Percentiles rank a stretch among this genome's conserved stretches.
Conservation (phyloP, 257 asterid genomes). For the Fraxinus cuspidata region DNA sequence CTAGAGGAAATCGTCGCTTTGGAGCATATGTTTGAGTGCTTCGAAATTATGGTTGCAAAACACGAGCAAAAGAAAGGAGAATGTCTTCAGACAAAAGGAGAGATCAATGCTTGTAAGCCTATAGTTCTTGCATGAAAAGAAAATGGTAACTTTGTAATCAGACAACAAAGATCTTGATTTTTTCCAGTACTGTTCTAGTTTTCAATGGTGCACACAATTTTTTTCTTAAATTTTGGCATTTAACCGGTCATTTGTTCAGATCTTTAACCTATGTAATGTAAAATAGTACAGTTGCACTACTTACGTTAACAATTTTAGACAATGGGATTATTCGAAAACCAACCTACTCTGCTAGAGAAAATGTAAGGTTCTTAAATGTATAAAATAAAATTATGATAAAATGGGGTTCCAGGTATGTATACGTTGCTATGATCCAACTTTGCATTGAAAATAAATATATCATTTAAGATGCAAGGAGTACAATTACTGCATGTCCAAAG, state of each 20-base stretch:
- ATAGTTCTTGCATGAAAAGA: conserved; percentile 47
- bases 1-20: conserved; percentile 46
- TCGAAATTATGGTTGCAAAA: conserved; percentile 36
- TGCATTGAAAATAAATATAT: no score
- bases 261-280: not conserved
- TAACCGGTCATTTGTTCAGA: not conserved
- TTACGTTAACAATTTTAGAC: no score
- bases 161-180: not conserved
- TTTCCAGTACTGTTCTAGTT: not conserved
- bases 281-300: no score
- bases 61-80: conserved; percentile 43
- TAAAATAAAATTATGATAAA: no score
- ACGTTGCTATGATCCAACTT: no score
- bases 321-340: no score
- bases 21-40: conserved; percentile 52
- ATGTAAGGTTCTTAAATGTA: no score
- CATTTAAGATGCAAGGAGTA: no score
- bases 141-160: not conserved
- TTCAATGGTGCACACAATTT: not conserved
- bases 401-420: no score
- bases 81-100: conserved; percentile 36
- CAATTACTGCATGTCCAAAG: not conserved
- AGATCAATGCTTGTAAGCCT: conserved; percentile 43
- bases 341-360: no score
- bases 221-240: not conserved